Evolutionary conservation across 1,284 basidiomycete species (phyloP), one percentile per base, ranked within the genome.

Genomic region (Cryptococcus sp.): DNA sequence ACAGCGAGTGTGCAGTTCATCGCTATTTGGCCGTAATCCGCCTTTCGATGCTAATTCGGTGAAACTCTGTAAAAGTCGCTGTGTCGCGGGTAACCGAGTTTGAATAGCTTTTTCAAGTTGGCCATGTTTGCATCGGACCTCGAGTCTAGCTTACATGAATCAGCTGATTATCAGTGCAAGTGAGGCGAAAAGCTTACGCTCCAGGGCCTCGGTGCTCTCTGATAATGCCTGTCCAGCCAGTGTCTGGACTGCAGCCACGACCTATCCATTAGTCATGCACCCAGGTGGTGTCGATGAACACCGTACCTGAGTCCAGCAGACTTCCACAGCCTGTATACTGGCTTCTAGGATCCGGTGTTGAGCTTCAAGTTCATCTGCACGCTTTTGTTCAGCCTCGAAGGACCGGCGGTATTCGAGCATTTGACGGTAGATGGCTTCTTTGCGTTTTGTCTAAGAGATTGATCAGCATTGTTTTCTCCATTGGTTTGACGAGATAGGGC

Each of bases 401-500:
- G 90, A 85, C 53, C 90, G 83, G 48, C 86, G 85, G 72, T 94
- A 93, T 64, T 92, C 84, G 66, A 83, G 86, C 90, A 97, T 92
- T 57, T 90, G 82, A 45, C 92, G 81, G 73, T 85, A 94, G 48
- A 97, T 87, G 40, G 92, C 92, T 69, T 93, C 90, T 76, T 97
- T 96, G 54, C 89, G 85, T 70, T 86, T 86, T 19, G 79, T 75
- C 85, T 88, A 56, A 4, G 37, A 23, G 40, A 45, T 18, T 18
- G 19, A 44, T 28, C 28, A 28, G 28, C 28, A 28, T 11, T 4
- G 28, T 21, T 7, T 19, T 31, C 46, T 36, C 43, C 32, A n/a
- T 24, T 18, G 25, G 11, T 13, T 22, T 37, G 36, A 45, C 21
- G 25, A 28, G n/a, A n/a, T n/a, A n/a, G n/a, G n/a, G n/a, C 9